Evolutionary conservation across 768 basidiomycete genomes (phyloP).

Genomic region (Termitomyces bulborhizus): DNA sequence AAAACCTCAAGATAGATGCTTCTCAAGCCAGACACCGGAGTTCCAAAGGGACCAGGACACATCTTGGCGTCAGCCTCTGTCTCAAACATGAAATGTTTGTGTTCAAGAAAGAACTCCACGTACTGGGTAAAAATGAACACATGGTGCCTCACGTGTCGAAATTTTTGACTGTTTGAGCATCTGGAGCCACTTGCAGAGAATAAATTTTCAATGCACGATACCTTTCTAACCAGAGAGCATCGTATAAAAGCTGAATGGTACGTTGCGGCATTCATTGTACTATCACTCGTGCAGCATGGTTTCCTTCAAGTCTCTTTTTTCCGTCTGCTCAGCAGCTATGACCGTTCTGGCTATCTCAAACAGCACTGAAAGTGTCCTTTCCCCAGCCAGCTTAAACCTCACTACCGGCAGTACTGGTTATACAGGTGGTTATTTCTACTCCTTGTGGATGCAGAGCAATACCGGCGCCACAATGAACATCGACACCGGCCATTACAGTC

Average conservation of each 20-base stretch:
- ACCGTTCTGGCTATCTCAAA: conserved; percentile 14
- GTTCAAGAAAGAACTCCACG: background rate
- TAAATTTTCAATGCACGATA: background rate
- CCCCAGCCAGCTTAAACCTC: conserved; percentile 6
- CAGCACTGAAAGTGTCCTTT: conserved; percentile 12
- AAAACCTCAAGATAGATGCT: background rate
- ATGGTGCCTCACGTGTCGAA: background rate
- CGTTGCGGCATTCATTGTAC: background rate
- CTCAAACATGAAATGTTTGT: background rate
- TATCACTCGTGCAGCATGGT: conserved; percentile 3
- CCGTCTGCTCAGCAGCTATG: conserved; percentile 14
- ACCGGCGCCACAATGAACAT: conserved; percentile 27
- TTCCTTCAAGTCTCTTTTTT: conserved; percentile 7
- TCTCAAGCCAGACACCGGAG: background rate
- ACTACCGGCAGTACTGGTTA: conserved; percentile 21
- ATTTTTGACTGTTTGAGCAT: background rate
- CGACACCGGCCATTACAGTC: conserved; percentile 23
- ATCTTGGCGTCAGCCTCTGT: background rate
- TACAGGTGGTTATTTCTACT: conserved; percentile 29
- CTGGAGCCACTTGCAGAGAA: background rate
- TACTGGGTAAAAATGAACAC: background rate
- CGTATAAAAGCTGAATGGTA: background rate
- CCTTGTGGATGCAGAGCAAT: conserved; percentile 27
- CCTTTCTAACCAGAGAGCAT: background rate
- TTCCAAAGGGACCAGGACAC: background rate